A percentile compares a stretch with the other conserved stretches of the same genome.
Evolutionary conservation across 1,284 basidiomycete species (phyloP).

Genomic region (Ceratobasidium sp.): DNA sequence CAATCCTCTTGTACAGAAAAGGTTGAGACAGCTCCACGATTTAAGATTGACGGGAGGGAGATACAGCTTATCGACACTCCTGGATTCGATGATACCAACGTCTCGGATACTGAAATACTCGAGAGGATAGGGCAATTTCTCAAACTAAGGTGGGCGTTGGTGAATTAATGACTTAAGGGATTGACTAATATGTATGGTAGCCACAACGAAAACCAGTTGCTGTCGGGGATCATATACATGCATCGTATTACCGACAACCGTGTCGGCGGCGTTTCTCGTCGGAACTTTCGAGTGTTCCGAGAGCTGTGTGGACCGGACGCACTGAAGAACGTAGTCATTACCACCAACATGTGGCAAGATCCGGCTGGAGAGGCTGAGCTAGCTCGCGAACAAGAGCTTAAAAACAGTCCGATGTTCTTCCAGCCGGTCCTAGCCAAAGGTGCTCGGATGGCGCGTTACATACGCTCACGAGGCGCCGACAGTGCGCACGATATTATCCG

Average conservation of each 20-base stretch:
- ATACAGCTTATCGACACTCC: conserved; percentile 53
- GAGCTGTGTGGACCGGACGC: conserved; percentile 54
- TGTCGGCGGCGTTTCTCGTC: conserved; percentile 52
- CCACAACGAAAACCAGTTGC: conserved; percentile 45
- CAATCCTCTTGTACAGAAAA: conserved; percentile 3
- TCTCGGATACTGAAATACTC: conserved; percentile 42
- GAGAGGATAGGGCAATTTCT: conserved; percentile 36
- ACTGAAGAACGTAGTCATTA: conserved; percentile 52
- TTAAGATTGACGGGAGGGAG: background rate
- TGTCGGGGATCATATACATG: conserved; percentile 56
- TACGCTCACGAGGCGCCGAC: background rate
- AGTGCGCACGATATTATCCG: conserved; percentile 28
- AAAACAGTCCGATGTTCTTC: background rate
- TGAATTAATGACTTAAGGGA: background rate
- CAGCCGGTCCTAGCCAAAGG: conserved; percentile 16
- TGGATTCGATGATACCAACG: conserved; percentile 51
- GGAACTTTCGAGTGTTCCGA: conserved; percentile 54
- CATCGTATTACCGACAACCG: conserved; percentile 54
- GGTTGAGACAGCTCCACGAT: background rate
- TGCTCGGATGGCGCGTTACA: conserved; percentile 27
- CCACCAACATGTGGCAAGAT: conserved; percentile 58
- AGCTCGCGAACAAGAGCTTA: conserved; percentile 12
- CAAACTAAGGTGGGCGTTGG: conserved; percentile 10
- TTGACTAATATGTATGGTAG: conserved; percentile 48
- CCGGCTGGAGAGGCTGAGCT: background rate